Evolutionary conservation across 768 basidiomycete species (phyloP), one percentile per base, ranked within the genome.

Genomic region (Rhodotorula babjevae): DNA sequence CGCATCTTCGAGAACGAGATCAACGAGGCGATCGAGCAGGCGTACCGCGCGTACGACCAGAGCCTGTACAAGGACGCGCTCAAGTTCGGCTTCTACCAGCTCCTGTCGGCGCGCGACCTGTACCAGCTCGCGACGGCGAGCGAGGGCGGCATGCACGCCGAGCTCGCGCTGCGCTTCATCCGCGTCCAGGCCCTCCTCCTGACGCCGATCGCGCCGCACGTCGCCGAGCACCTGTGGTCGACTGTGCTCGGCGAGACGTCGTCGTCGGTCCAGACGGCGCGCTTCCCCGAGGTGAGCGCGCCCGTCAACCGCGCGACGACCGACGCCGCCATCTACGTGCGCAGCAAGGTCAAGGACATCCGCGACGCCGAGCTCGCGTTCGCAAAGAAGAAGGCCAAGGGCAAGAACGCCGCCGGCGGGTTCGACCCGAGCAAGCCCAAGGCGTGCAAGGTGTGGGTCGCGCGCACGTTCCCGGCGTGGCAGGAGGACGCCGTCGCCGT

Each of bases 31-130:
- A 90, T 93, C 82, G 88, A 89, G 80, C 84, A 87, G 77, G 90
- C 93, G 9, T 88, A 93, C 81, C 82, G 84, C 33, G 87, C 90
- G 75, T 98, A 91, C 78, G 88, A 90, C 52, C 84, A 85, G 94
- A 92, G 89, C 71, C 87, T 90, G 80, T 99, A 90, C 87, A 99
- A 98, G 82, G 92, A 95, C 69, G 93, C 94, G 18, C 82, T 97
- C 72, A 95, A 97, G 82, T 89, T 85, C 75, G 95, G 94, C 60
- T 95, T 97, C 83, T 99, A 93, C 85, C 93, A 96, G 78, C 86
- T 94, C 75, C 92, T 97, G 81, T 89, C 87, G 62, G 85, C 88
- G 4, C 90, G 96, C 59, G 94, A 98, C 80, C 93, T 93, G 89
- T 98, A 98, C 81, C 91, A 93, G 68, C 90, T 93, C 80, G 91